Conservation (phyloP, 257 asterid species). For the Echites panduratus region DNA sequence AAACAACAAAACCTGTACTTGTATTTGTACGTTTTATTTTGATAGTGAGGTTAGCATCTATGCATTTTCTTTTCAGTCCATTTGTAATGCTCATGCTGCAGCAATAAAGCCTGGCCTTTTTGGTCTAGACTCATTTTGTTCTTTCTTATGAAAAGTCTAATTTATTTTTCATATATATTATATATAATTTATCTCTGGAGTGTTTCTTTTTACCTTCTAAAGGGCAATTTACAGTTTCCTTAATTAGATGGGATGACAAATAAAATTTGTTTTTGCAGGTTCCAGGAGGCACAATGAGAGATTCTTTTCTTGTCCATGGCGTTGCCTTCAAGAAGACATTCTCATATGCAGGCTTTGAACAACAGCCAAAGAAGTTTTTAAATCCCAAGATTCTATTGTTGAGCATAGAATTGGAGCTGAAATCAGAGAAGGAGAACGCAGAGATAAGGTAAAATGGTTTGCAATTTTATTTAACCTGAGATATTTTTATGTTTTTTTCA, state of each 20-base stretch:
- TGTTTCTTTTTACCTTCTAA: neutral
- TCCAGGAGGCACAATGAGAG: conserved; percentile 98
- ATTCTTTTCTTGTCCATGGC: conserved; percentile 91
- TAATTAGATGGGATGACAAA: neutral
- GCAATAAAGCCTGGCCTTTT: neutral
- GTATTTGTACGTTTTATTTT: neutral
- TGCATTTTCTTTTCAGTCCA: neutral
- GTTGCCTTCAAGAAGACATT: conserved; percentile 99
- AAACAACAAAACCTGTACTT: neutral
- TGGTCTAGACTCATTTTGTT: neutral
- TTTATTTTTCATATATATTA: no score
- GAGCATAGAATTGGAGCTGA: conserved; percentile 89
- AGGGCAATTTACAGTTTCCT: neutral
- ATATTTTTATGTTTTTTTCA: neutral
- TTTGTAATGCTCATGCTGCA: neutral
- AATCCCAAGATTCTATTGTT: conserved; percentile 79
- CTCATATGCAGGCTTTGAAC: conserved; percentile 99
- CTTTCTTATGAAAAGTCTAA: neutral
- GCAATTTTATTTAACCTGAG: conserved; percentile 1
- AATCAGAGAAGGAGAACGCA: conserved; percentile 98
- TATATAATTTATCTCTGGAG: no score
- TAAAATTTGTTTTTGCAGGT: conserved; percentile 51
- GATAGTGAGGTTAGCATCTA: neutral
- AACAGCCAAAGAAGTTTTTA: conserved; percentile 81
- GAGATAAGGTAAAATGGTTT: conserved; percentile 70